Evolutionary conservation across 1,284 basidiomycete species (phyloP), one percentile per base, ranked within the genome.

Genomic region (Cystobasidium slooffiae): DNA sequence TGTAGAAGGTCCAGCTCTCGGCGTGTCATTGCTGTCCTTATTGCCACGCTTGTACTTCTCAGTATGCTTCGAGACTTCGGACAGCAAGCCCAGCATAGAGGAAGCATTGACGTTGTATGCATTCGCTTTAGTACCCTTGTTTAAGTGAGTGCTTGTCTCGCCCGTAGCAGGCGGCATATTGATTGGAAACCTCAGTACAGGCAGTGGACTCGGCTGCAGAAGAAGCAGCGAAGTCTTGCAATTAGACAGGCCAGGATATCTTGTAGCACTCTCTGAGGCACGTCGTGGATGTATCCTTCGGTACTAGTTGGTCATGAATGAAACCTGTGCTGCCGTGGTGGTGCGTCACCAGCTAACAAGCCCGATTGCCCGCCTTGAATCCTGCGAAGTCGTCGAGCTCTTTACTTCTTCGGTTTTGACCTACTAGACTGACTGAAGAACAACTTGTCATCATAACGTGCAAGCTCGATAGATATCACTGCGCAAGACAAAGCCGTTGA

Each of bases 71-170:
- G 70, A 73, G 3, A 73, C 70, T 31, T 73, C 70, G 18, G 62
- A 65, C 39, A 73, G 70, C 31, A 73, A 52, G n/a, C 59, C 46
- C 49, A 73, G 62, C 70, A 73, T 73, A 12, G 70, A 73, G 1
- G 70, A 73, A n/a, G 70, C 62, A 66, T 73, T 73, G 47, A 73
- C 70, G 22, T 49, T 66, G 62, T 73, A 73, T 9, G 59, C 58
- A 37, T 12, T 61, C 12, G 46, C 16, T n/a, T 53, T 63, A 22
- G 9, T 37, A 6, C 22, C 1, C 31, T 47, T 49, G 18, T 8
- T 61, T 41, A 22, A 18, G 14, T 39, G 9, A 24, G 37, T n/a
- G 44, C 55, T 61, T 3, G 10, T 7, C 0, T 49, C 18, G 5
- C 20, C 24, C 12, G 18, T 49, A 24, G 9, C 7, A 0, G 16